Conservation (phyloP, 108 stramenopile species). For the Mayamaea pseudoterrestris region DNA sequence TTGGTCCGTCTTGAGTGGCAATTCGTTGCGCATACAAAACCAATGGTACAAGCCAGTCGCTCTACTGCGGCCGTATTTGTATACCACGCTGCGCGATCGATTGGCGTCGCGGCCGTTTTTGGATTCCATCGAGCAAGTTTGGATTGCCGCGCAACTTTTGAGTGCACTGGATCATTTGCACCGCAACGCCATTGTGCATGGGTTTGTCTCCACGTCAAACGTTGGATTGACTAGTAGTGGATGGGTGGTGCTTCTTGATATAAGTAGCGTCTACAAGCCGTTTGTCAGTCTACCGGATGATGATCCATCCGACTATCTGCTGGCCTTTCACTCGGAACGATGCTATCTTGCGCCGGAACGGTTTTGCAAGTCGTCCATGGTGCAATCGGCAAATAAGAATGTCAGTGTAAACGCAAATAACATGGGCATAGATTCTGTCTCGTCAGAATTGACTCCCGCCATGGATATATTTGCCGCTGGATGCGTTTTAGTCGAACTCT, state of each 20-base stretch:
- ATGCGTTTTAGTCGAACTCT: conserved; percentile 90
- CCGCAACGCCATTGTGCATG: conserved; percentile 69
- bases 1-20: conserved; percentile 29
- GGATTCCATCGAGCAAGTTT: conserved; percentile 79
- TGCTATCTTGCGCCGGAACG: conserved; percentile 97
- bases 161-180: conserved; percentile 77
- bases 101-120: conserved; percentile 92
- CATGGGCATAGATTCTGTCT: neutral
- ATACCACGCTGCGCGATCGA: conserved; percentile 84
- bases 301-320: conserved; percentile 86
- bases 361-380: conserved; percentile 25
- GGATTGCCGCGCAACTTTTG: conserved; percentile 88
- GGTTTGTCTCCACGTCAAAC: conserved; percentile 93
- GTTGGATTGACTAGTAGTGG: conserved; percentile 83
- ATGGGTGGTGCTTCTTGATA: conserved; percentile 86
- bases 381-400: too few species aligned
- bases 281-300: conserved; percentile 85
- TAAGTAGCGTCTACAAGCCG: conserved; percentile 85
- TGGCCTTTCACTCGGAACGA: conserved; percentile 84
- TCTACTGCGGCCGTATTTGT: conserved; percentile 81
- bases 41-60: conserved; percentile 28
- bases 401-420: neutral
- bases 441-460: conserved; percentile 43
- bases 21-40: neutral
- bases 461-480: conserved; percentile 98